phyloP scores from a whole-genome alignment of 78 protist genomes.

The Planoprotostelium fungivorum region DNA sequence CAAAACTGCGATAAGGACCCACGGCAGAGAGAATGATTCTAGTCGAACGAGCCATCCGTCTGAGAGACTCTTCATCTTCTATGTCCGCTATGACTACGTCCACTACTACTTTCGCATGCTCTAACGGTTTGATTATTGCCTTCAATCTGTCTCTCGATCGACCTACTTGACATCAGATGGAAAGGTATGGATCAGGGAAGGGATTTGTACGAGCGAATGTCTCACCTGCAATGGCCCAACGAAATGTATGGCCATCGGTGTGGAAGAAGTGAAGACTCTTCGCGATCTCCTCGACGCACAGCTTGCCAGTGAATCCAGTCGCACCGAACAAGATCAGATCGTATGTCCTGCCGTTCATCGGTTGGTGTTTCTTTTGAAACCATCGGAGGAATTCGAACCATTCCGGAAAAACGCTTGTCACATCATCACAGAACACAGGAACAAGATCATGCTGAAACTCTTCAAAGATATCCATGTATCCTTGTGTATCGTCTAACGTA shows the following conservation, averaged over 20 bases:
- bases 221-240: neutral
- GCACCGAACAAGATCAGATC: neutral
- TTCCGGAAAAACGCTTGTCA: too few relatives aligned
- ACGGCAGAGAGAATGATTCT: neutral
- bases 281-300: neutral
- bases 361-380: too few relatives aligned
- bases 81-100: neutral
- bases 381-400: too few relatives aligned
- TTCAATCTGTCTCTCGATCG: neutral
- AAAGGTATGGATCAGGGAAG: too few relatives aligned
- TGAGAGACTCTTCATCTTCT: neutral
- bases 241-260: neutral
- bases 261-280: neutral
- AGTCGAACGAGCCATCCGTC: neutral
- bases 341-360: too few relatives aligned
- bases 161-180: neutral
- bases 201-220: too few relatives aligned
- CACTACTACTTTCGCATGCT: too few relatives aligned
- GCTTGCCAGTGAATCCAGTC: neutral
- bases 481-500: too few relatives aligned
- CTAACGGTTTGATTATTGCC: neutral
- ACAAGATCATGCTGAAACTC: too few relatives aligned
- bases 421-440: too few relatives aligned
- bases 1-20: neutral
- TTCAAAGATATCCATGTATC: too few relatives aligned